Evolutionary conservation across 1,284 basidiomycete species (phyloP), one percentile per base, ranked within the genome.

Genomic region (Melanopsichium pennsylvanicum): DNA sequence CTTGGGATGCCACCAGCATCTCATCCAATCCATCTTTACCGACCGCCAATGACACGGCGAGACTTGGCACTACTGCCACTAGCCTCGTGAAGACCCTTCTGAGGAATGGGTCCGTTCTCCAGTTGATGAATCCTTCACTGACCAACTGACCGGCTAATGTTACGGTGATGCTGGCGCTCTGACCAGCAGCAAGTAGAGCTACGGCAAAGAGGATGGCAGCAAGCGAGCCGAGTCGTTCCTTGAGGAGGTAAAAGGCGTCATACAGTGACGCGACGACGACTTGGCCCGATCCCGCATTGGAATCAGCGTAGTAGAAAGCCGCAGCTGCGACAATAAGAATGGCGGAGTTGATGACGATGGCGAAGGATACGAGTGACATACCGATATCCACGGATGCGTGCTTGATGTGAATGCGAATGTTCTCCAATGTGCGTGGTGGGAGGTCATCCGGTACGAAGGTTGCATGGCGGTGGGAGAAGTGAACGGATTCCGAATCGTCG

Each of bases 91-190:
- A 73, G 4, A 95, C 82, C 8, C 94, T 87, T 9, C 94, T 87
- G 35, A 91, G 76, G 38, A 91, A 85, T 11, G 93, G 90, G 51
- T 91, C 90, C 41, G 92, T 86, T 46, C 86, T 86, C 94, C 94
- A 97, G 54, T 88, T 87, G 60, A 98, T 86, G 82, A 97, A 96
- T 0, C 95, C 95, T 82, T 97, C 95, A 0, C 89, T 90, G 27
- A 97, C 90, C 37, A 93, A 89, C 82, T 97, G 85, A 0, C 94
- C 95, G 0, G 93, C 90, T 11, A 97, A 85, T 0, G 93, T 97
- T 7, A 92, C 93, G 2, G 96, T 91, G 60, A 97, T 87, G 9
- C 90, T 92, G 0, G 95, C 91, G 67, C 91, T 92, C 84, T 97
- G 93, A 4, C 94, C 94, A 0, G 93, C 86, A 32, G 89, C 88